phyloP scores from a whole-genome alignment of 805 yeast species.

The Wickerhamomyces hampshirensis region DNA sequence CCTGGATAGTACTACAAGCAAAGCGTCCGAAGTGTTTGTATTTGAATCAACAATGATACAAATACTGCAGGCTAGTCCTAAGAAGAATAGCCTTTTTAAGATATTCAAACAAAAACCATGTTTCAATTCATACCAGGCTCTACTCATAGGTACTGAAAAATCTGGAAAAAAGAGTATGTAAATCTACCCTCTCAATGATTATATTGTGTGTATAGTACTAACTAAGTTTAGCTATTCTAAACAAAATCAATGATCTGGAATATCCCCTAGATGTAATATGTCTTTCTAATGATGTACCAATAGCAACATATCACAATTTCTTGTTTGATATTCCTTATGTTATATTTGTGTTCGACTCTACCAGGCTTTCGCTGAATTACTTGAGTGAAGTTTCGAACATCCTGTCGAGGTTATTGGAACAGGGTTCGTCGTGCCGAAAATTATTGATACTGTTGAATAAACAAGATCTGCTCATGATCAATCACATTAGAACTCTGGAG shows the following conservation, averaged over 20 bases:
- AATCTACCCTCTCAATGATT: background rate
- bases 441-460: slow-evolving; percentile 20
- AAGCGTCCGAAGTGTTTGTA: background rate
- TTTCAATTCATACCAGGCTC: slow-evolving; percentile 6
- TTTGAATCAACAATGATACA: slow-evolving; percentile 11
- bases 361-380: slow-evolving; percentile 11
- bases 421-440: slow-evolving; percentile 9
- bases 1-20: too few relatives aligned
- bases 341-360: slow-evolving; percentile 20
- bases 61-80: slow-evolving; percentile 16
- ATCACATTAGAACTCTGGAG: slow-evolving; percentile 10
- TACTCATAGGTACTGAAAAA: slow-evolving; percentile 16
- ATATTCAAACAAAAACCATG: slow-evolving; percentile 3
- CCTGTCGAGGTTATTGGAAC: slow-evolving; percentile 4
- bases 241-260: slow-evolving; percentile 9
- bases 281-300: slow-evolving; percentile 17
- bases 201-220: slow-evolving; percentile 1
- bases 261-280: slow-evolving; percentile 16
- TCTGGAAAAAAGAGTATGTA: slow-evolving; percentile 18
- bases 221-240: slow-evolving; percentile 10
- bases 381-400: slow-evolving; percentile 6
- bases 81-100: slow-evolving; percentile 6
- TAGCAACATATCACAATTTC: slow-evolving; percentile 17
- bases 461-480: slow-evolving; percentile 10
- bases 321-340: slow-evolving; percentile 14